Conservation (phyloP, 352 stramenopile genomes). For the Pythium graminicola region DNA sequence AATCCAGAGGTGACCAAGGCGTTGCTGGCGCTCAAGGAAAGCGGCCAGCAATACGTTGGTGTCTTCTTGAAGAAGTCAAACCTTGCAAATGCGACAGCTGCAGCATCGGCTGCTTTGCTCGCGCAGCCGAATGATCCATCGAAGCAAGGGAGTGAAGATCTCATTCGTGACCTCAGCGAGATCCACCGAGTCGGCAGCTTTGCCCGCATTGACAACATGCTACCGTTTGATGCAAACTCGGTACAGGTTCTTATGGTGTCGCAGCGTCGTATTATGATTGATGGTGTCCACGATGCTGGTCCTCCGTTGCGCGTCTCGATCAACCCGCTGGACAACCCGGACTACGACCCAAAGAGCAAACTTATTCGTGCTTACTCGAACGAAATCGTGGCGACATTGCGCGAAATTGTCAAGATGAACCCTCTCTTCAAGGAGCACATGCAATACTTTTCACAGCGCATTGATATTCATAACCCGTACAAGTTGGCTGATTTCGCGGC, state of each 20-base stretch:
- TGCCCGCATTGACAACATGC: constrained; percentile 92
- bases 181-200: constrained; percentile 95
- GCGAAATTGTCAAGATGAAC: constrained; percentile 96
- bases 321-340: constrained; percentile 61
- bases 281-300: constrained; percentile 57
- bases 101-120: constrained; percentile 2
- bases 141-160: constrained; percentile 56
- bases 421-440: constrained; percentile 97
- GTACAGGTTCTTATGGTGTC: constrained; percentile 86
- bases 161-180: constrained; percentile 90
- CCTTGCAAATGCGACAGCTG: constrained; percentile 4
- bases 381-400: constrained; percentile 95
- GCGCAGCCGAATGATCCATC: constrained; percentile 22
- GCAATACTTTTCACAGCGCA: constrained; percentile 93
- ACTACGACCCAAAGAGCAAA: constrained; percentile 72
- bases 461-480: constrained; percentile 96
- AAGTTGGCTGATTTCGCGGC: constrained; percentile 97
- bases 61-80: constrained; percentile 90
- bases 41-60: constrained; percentile 88
- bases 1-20: constrained; percentile 84
- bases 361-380: constrained; percentile 96
- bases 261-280: constrained; percentile 80
- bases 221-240: constrained; percentile 65
- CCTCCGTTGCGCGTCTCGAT: constrained; percentile 63
- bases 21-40: constrained; percentile 82